phyloP scores from a whole-genome alignment of 2,329 filamentous ascomycete species.

The Westerdykella aurantiaca region DNA sequence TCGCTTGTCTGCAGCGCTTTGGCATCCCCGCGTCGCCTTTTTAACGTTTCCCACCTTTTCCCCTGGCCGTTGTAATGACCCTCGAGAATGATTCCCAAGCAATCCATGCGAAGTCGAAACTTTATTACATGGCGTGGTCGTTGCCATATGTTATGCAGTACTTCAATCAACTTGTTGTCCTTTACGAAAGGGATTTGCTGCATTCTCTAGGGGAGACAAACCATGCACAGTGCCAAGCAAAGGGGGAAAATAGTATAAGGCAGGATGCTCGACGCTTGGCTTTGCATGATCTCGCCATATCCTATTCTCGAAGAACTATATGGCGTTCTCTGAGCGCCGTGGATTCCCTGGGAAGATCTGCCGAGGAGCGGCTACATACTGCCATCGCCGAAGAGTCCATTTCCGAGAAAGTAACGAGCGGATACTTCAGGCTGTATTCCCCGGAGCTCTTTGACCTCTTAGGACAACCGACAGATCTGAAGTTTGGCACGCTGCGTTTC shows the following conservation, averaged over 20 bases:
- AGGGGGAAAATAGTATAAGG: conserved; percentile 14
- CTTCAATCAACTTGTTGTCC: conserved; percentile 26
- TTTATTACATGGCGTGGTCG: too few species aligned
- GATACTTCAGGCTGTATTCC: conserved; percentile 34
- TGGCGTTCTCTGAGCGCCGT: conserved; percentile 23
- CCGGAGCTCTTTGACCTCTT: conserved; percentile 33
- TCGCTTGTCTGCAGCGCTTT: too few species aligned
- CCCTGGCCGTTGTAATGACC: too few species aligned
- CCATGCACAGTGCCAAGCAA: not conserved
- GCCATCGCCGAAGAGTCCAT: conserved; percentile 3
- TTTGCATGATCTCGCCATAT: conserved; percentile 26
- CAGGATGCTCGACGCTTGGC: conserved; percentile 30
- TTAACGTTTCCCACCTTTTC: too few species aligned
- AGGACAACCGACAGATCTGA: conserved; percentile 30
- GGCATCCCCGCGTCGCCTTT: too few species aligned
- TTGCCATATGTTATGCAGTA: conserved; percentile 22
- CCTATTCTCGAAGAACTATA: conserved; percentile 30
- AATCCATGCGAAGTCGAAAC: too few species aligned
- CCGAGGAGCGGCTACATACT: conserved; percentile 26
- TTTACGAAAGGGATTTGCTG: conserved; percentile 26
- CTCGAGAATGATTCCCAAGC: too few species aligned
- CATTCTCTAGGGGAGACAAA: conserved; percentile 19
- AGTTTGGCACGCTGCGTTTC: conserved; percentile 34
- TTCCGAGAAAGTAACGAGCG: conserved; percentile 24
- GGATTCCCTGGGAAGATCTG: conserved; percentile 26